Conservation (phyloP, 768 basidiomycete genomes). For the Auriculariales sp. region DNA sequence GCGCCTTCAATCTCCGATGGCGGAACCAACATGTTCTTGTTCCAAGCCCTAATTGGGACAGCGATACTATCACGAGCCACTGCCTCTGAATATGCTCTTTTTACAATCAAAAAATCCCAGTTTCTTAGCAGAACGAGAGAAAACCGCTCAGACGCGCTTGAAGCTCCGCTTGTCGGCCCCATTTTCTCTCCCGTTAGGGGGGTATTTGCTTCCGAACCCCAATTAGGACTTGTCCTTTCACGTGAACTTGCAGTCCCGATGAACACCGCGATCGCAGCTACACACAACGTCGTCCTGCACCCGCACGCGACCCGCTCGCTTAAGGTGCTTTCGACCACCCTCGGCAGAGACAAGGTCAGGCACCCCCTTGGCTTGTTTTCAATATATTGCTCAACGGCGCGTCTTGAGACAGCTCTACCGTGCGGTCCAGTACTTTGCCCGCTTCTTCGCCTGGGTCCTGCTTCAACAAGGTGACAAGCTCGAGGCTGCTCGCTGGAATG, state of each 20-base stretch:
- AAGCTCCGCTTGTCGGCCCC: too few species aligned
- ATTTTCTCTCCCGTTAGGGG: too few species aligned
- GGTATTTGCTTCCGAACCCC: too few species aligned
- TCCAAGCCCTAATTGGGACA: too few species aligned
- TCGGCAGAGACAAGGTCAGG: constrained; percentile 81
- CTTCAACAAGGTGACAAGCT: constrained; percentile 52
- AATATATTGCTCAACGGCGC: constrained; percentile 2
- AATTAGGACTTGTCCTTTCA: neutral
- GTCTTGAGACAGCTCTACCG: constrained; percentile 54
- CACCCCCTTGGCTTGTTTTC: neutral
- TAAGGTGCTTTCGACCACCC: constrained; percentile 64
- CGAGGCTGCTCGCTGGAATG: constrained; percentile 63
- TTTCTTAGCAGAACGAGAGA: too few species aligned
- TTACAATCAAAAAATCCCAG: too few species aligned
- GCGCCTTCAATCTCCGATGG: too few species aligned
- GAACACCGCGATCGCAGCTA: constrained; percentile 9
- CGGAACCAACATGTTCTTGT: too few species aligned
- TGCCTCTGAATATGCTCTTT: too few species aligned
- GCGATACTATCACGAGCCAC: too few species aligned
- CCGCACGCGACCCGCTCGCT: constrained; percentile 63
- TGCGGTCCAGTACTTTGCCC: constrained; percentile 78
- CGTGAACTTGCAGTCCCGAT: neutral
- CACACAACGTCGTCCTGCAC: constrained; percentile 59
- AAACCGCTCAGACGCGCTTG: too few species aligned
- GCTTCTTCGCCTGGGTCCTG: constrained; percentile 78